Evolutionary conservation across 768 basidiomycete species (phyloP), one percentile per base, ranked within the genome.

Genomic region (Tylopilus felleus): DNA sequence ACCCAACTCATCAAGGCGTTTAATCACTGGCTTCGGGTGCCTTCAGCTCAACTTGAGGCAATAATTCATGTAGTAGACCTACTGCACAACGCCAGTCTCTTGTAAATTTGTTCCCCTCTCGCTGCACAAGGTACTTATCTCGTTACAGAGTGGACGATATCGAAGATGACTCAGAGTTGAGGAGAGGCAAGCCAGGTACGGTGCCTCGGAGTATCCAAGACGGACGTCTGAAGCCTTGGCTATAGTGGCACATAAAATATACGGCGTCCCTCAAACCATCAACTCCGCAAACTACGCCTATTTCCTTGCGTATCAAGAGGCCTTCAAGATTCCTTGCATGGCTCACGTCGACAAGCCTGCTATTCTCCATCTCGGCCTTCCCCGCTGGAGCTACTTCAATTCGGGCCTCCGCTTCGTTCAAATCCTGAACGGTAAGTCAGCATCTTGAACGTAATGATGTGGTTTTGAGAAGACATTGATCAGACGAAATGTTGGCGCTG

Each of bases 281-380:
- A 99, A 99, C 69, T 84, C 88, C 4, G 95, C 96, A 2, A 98
- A 97, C 71, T 98, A 98, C 62, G 93, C 93, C 36, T 98, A 96
- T 67, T 99, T 98, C 68, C 83, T 93, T 38, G 96, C 94, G 0
- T 93, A 86, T 66, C 80, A 93, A 59, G 90, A 95, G 58, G 79
- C 92, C 1, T 83, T 88, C 58, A 74, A 58, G 56, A 52, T 62
- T 21, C 60, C 64, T 13, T 52, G 43, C 22, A 33, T 42, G 33
- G 31, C 49, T 27, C 53, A 43, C 14, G 17, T 33, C 39, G 53
- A 56, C 48, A 16, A 64, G 22, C 59, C 69, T n/a, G 44, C 76
- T 12, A 35, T 53, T 22, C 19, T 52, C 77, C 91, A 41, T 73
- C 82, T 45, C 19, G 60, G 59, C 19, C 46, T 59, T 25, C 33